Conservation (phyloP, 1,284 basidiomycete species). For the Meira nashicola region DNA sequence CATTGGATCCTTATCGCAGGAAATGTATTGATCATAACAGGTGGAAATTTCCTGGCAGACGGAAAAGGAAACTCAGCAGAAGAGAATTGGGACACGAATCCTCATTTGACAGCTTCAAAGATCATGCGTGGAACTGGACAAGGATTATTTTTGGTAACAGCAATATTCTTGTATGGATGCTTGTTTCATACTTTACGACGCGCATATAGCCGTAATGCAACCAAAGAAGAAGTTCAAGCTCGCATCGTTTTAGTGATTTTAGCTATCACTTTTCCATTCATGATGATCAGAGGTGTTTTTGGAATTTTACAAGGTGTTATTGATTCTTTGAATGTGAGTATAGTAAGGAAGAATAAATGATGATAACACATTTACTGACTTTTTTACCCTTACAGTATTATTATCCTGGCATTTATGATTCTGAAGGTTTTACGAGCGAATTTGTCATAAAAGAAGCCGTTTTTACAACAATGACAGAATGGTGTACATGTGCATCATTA, state of each 20-base stretch:
- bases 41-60: neutral
- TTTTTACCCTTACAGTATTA: neutral
- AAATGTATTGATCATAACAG: neutral
- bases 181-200: neutral
- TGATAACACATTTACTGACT: neutral
- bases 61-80: neutral
- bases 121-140: constrained; percentile 1
- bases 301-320: neutral
- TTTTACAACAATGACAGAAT: neutral
- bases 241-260: neutral
- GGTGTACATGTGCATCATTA: neutral
- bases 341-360: neutral
- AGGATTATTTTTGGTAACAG: neutral
- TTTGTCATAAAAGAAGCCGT: neutral
- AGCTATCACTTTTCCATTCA: neutral
- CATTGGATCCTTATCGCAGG: neutral
- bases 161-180: neutral
- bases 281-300: neutral
- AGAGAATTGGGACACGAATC: neutral
- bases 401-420: neutral
- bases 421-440: neutral
- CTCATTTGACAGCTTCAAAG: neutral
- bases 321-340: neutral
- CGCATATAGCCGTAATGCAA: neutral
- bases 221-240: neutral